Percentiles rank a stretch among this genome's conserved stretches.
Conservation (phyloP, 1,284 basidiomycete species). For the Coniophora puteana region DNA sequence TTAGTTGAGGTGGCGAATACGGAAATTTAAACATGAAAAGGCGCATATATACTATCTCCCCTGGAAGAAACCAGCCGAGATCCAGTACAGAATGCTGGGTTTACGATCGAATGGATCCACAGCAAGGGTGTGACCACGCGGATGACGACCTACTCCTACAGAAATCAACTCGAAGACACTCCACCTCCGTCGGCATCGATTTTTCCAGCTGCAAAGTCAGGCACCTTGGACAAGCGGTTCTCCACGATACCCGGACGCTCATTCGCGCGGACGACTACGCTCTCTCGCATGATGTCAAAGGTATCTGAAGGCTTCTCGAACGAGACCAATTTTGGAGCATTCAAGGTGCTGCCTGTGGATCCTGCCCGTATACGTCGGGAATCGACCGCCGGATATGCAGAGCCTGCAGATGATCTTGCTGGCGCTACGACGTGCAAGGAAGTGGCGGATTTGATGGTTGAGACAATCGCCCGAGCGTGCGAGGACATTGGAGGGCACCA, state of each 20-base stretch:
- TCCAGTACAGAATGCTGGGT: slow-evolving; percentile 82
- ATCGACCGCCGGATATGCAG: slow-evolving; percentile 44
- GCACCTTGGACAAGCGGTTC: slow-evolving; percentile 7
- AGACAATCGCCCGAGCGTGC: slow-evolving; percentile 66
- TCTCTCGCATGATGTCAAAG: slow-evolving; percentile 12
- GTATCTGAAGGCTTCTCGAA: slow-evolving; percentile 28
- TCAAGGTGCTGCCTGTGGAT: slow-evolving; percentile 73
- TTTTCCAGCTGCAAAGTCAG: slow-evolving; percentile 15
- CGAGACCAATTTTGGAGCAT: slow-evolving; percentile 57
- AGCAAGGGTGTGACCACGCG: slow-evolving; percentile 64
- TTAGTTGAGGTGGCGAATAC: neutral
- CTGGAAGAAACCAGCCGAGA: slow-evolving; percentile 88
- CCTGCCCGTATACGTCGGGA: slow-evolving; percentile 52
- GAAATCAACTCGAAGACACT: slow-evolving; percentile 52
- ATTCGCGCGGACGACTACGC: slow-evolving; percentile 16
- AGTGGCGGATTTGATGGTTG: slow-evolving; percentile 72
- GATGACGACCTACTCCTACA: slow-evolving; percentile 79
- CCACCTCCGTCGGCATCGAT: slow-evolving; percentile 19
- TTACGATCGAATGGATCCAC: slow-evolving; percentile 72
- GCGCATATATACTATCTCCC: slow-evolving; percentile 87
- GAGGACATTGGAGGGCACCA: slow-evolving; percentile 48
- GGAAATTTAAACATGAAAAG: slow-evolving; percentile 34
- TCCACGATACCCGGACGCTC: neutral
- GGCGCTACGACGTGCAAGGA: slow-evolving; percentile 70
- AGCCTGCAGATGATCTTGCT: slow-evolving; percentile 57